Conservation (phyloP, 2,329 filamentous ascomycete genomes). For the Trematosphaeria pertusa region DNA sequence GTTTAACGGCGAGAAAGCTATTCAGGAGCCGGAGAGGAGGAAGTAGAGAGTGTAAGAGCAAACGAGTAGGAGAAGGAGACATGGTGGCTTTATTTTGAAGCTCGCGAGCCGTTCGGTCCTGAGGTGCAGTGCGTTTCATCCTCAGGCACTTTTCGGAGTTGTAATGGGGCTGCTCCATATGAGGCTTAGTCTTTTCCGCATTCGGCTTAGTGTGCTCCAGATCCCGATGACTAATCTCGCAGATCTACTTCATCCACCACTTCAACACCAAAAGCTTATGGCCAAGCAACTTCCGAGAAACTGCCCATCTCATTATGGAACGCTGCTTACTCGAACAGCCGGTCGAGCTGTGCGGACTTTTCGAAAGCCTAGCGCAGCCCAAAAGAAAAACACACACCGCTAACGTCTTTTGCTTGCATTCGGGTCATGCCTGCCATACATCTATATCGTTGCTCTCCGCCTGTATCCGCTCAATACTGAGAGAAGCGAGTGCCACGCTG, state of each 20-base stretch:
- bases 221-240: not conserved
- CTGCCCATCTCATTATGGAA: too few relatives aligned
- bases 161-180: not conserved
- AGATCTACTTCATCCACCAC: not conserved
- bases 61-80: slow-evolving; percentile 20
- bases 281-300: not conserved
- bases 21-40: slow-evolving; percentile 17
- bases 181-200: too few relatives aligned
- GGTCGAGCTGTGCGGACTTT: too few relatives aligned
- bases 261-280: not conserved
- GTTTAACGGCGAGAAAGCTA: slow-evolving; percentile 14
- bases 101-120: slow-evolving; percentile 23
- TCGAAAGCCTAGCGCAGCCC: not conserved
- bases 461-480: too few relatives aligned
- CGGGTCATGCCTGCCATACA: not conserved
- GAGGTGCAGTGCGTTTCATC: slow-evolving; percentile 43
- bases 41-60: slow-evolving; percentile 9
- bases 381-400: not conserved
- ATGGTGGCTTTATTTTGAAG: slow-evolving; percentile 36
- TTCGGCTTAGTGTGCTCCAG: too few relatives aligned
- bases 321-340: too few relatives aligned
- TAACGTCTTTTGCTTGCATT: not conserved
- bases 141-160: slow-evolving; percentile 15
- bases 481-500: too few relatives aligned
- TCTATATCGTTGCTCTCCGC: too few relatives aligned